phyloP scores from a whole-genome alignment of 2,329 filamentous ascomycete genomes.

The Aureobasidium subglaciale region DNA sequence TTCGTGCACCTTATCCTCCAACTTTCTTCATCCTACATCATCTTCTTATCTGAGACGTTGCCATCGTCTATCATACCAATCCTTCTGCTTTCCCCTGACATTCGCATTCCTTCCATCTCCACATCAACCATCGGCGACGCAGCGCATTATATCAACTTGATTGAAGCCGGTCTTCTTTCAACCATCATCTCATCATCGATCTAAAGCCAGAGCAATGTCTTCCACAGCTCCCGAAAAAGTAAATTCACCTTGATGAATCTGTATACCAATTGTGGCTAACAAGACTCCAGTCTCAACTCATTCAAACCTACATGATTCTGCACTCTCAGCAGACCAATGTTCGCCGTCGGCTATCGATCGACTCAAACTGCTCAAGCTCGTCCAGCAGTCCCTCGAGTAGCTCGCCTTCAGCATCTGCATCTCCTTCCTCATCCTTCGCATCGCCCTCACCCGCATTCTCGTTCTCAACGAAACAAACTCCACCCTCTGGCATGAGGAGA shows the following conservation, averaged over 20 bases:
- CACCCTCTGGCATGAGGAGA: conserved; percentile 14
- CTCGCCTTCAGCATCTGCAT: conserved; percentile 16
- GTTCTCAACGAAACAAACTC: conserved; percentile 14
- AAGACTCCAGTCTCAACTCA: conserved; percentile 15
- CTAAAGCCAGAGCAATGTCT: background rate
- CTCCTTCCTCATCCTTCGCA: conserved; percentile 11
- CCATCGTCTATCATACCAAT: background rate
- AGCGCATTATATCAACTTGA: background rate
- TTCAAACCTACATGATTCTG: conserved; percentile 35
- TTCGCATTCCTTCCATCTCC: background rate
- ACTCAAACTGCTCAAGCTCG: conserved; percentile 20
- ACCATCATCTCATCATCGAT: background rate
- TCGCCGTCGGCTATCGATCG: conserved; percentile 32
- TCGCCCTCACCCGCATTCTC: conserved; percentile 19
- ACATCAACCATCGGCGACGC: background rate
- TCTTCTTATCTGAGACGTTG: background rate
- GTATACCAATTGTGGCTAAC: too few relatives aligned
- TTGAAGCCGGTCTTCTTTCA: conserved; percentile 12
- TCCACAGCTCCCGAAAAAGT: conserved; percentile 4
- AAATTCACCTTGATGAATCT: too few relatives aligned
- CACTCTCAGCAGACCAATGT: conserved; percentile 35
- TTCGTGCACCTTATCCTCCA: background rate
- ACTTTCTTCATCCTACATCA: background rate
- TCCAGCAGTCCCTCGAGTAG: background rate
- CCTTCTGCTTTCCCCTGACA: background rate